These are phyloP conservation scores for Paulownia fortunei DNA, from an alignment of 257 asterid genomes.

Conservation along the genomic window DNA sequence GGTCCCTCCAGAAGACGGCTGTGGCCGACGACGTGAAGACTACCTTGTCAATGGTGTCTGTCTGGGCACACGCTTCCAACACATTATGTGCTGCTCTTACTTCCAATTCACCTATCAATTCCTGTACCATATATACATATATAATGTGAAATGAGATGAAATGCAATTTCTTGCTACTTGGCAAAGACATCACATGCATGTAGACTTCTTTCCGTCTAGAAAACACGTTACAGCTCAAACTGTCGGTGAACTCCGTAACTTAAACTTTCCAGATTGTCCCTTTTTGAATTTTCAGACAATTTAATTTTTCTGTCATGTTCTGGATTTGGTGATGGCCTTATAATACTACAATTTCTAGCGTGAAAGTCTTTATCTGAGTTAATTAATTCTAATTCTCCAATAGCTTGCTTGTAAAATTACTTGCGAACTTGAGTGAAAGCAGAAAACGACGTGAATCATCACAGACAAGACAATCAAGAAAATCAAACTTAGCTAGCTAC, in stretches of 20 bases:
- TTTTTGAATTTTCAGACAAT: neutral
- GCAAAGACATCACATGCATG: slow-evolving; percentile 18
- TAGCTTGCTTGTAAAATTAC: neutral
- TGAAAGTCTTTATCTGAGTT: neutral
- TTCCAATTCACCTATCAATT: slow-evolving; percentile 83
- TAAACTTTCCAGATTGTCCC: slow-evolving; percentile 3
- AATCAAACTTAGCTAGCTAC: neutral
- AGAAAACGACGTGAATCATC: neutral
- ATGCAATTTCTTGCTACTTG: neutral
- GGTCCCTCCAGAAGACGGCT: slow-evolving; percentile 76
- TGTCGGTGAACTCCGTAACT: slow-evolving; percentile 2
- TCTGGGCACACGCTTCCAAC: slow-evolving; percentile 96
- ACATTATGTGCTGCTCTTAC: slow-evolving; percentile 98
- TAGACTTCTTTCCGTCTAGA: neutral
- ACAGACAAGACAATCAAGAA: neutral
- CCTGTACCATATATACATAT: slow-evolving; percentile 50
- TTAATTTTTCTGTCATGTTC: neutral
- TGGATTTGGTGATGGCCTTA: neutral
- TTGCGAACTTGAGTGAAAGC: neutral
- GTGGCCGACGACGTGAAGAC: slow-evolving; percentile 92
- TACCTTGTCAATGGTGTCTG: slow-evolving; percentile 78
- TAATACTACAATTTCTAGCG: neutral
- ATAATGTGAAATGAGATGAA: neutral
- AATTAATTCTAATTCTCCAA: neutral
- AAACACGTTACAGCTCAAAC: slow-evolving; percentile 20